Base-by-base conservation (phyloP, 331 rosid species). In the Saraca asoca region DNA sequence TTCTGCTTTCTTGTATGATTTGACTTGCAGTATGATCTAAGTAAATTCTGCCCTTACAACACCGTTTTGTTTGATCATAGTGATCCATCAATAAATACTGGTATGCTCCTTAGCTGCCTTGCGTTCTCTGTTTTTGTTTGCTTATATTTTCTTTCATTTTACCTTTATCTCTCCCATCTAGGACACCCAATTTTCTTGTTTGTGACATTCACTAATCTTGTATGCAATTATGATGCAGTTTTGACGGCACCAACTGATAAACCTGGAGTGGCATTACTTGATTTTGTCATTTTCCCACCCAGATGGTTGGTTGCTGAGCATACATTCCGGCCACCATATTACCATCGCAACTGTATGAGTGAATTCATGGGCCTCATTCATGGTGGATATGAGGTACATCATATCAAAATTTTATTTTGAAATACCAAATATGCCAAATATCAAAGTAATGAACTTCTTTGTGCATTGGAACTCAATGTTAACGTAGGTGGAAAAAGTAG, bases 301-400 rank as follows among this genome's bases (percentile, higher is more conserved):
- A 83, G 96, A 69, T 92, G 98, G 98, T 69, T 92, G 73, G 98
- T 92, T 69, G 88, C 98, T 2, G 98, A 93, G 79, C 96, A 89
- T 55, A 93, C 98, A 51, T 93, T 93, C 68, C 94, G 98, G 62
- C 98, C 98, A 19, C 98, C 98, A 15, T 93, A 93, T 83, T 93
- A 87, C 77, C 98, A 93, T 69, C 96, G 98, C 87, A 93, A 93
- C 41, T 93, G 96, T 75, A 93, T 93, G 98, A 89, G 88, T 75
- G 98, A 93, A 75, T 93, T 89, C 68, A 93, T 93, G 98, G 98
- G 98, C 68, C 96, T 93, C 67, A 84, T 93, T 73, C 58, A 75
- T 15, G 96, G 98, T 71, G 91, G 91, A 71, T 93, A 93, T 51
- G 98, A 89, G 95, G 96, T 93, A 58, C 29, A 33, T 29, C 7